These are phyloP conservation scores for Alternaria arbusti DNA, from an alignment of 2,329 filamentous ascomycete genomes.

Conservation along the genomic window DNA sequence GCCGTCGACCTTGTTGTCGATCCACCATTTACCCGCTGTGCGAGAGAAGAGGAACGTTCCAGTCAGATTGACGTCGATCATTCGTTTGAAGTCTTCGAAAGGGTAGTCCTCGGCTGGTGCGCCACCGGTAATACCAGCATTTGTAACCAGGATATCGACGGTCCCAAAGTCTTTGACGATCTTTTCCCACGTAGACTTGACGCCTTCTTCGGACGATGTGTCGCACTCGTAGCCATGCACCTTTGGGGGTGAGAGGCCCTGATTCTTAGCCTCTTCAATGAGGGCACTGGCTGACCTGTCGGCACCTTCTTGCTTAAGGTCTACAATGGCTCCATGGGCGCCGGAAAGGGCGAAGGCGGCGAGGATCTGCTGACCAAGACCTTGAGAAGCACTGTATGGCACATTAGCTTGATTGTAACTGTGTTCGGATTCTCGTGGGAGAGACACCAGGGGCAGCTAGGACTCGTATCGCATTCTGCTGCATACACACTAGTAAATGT, in stretches of 20 bases:
- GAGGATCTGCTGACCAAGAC: constrained; percentile 41
- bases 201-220: constrained; percentile 46
- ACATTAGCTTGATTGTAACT: neutral
- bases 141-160: constrained; percentile 50
- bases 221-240: constrained; percentile 50
- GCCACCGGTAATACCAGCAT: constrained; percentile 51
- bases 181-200: constrained; percentile 43
- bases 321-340: constrained; percentile 42
- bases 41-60: constrained; percentile 80
- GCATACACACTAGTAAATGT: neutral
- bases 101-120: constrained; percentile 76
- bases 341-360: constrained; percentile 40
- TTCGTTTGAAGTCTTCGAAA: constrained; percentile 75
- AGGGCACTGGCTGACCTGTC: constrained; percentile 13
- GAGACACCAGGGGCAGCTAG: neutral
- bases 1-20: constrained; percentile 72
- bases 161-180: constrained; percentile 44
- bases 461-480: neutral
- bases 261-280: constrained; percentile 10
- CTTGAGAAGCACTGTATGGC: constrained; percentile 29
- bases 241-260: constrained; percentile 26
- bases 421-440: neutral
- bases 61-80: constrained; percentile 83
- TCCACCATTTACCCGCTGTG: constrained; percentile 63
- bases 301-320: constrained; percentile 33